A percentile compares a stretch with the other conserved stretches of the same genome.
Evolutionary conservation across 805 yeast genomes (phyloP).

Genomic region (Torulaspora franciscae): DNA sequence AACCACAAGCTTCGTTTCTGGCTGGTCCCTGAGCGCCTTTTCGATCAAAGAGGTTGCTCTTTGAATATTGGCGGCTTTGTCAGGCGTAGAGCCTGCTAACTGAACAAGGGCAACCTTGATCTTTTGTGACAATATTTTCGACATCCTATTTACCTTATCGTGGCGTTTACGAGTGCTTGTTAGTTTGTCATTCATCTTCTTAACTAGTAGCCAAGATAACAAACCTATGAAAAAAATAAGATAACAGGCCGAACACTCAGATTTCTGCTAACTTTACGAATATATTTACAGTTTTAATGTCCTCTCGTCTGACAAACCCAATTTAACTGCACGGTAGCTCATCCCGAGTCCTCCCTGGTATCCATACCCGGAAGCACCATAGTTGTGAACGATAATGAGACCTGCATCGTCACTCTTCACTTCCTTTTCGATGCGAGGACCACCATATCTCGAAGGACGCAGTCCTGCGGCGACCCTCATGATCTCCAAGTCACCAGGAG

Average conservation of each 20-base stretch:
- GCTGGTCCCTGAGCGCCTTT: constrained; percentile 54
- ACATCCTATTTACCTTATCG: constrained; percentile 3
- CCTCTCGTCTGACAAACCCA: constrained; percentile 12
- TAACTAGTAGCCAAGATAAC: neutral
- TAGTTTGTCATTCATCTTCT: neutral
- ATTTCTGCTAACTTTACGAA: neutral
- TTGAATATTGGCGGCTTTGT: constrained; percentile 69
- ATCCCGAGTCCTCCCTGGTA: constrained; percentile 64
- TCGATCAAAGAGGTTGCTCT: constrained; percentile 61
- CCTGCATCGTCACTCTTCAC: constrained; percentile 37
- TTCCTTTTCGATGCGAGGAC: constrained; percentile 63
- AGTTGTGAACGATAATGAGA: constrained; percentile 55
- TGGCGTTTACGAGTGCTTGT: neutral
- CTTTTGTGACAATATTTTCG: constrained; percentile 37
- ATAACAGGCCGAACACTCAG: neutral
- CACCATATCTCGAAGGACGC: constrained; percentile 73
- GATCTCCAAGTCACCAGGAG: constrained; percentile 43
- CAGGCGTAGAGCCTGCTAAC: constrained; percentile 62
- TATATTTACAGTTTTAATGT: neutral
- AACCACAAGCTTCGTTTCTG: constrained; percentile 68
- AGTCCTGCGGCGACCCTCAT: constrained; percentile 66
- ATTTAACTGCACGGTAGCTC: constrained; percentile 45
- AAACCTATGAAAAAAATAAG: neutral
- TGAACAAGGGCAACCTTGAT: constrained; percentile 82
- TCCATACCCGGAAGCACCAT: constrained; percentile 66